Conservation (phyloP, 2,329 filamentous ascomycete genomes). For the Alternaria longipes region DNA sequence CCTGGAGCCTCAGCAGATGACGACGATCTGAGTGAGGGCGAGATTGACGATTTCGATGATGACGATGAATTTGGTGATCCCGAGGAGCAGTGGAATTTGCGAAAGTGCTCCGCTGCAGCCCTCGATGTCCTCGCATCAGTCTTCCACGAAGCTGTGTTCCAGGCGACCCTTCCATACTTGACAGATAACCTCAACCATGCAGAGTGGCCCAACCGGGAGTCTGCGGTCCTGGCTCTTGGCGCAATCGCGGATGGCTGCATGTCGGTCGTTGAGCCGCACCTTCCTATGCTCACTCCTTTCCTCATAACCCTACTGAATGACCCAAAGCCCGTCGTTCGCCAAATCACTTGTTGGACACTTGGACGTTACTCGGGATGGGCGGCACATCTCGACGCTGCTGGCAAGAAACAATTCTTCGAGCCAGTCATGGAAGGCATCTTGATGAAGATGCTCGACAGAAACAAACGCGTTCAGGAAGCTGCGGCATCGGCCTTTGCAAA, state of each 20-base stretch:
- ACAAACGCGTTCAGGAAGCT: constrained; percentile 98
- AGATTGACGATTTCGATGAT: constrained; percentile 77
- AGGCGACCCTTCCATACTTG: constrained; percentile 90
- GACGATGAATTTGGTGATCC: constrained; percentile 76
- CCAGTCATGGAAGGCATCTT: constrained; percentile 98
- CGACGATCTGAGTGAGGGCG: constrained; percentile 85
- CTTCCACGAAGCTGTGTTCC: constrained; percentile 87
- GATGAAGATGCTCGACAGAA: constrained; percentile 92
- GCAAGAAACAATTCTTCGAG: constrained; percentile 83
- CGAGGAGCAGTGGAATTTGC: constrained; percentile 92
- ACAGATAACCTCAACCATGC: constrained; percentile 86
- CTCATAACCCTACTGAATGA: constrained; percentile 87
- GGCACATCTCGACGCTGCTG: constrained; percentile 72
- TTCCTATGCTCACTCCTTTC: constrained; percentile 90
- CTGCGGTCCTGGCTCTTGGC: constrained; percentile 90
- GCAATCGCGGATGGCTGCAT: constrained; percentile 96
- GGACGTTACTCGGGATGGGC: constrained; percentile 95
- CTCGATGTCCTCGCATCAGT: constrained; percentile 93
- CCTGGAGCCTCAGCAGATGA: constrained; percentile 60
- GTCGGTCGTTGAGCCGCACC: constrained; percentile 85
- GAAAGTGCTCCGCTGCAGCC: constrained; percentile 96
- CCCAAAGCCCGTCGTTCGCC: constrained; percentile 85
- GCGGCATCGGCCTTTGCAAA: constrained; percentile 96
- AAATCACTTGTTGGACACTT: constrained; percentile 98
- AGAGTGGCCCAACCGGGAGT: constrained; percentile 93